Base-by-base conservation (phyloP, 2,329 filamentous ascomycete genomes). In the Furcasterigmium sp. region DNA sequence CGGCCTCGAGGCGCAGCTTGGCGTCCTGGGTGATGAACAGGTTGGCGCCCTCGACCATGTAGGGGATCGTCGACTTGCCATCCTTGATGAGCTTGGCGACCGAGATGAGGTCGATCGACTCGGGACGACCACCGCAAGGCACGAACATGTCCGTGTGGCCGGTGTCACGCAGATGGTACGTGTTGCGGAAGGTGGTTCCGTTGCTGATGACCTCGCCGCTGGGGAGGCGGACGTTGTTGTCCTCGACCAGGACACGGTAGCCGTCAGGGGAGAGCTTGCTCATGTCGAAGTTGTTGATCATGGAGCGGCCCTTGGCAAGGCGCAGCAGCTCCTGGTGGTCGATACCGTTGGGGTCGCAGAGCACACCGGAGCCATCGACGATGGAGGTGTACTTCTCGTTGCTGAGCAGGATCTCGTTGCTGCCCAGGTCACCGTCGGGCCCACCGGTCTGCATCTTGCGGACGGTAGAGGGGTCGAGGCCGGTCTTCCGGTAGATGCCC, bases 21-120 rank as follows among this genome's bases (percentile, higher is more conserved):
- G 91, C 91, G 57, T 98, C 93, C 67, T 98, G 93, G 1, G 93
- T 96, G 68, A 98, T 94, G 78, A 98, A 98, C 43, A 98, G 75
- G 64, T 97, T 98, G 65, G 93, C 93, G 42, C 93, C 93, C 69
- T 98, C 93, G 36, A 98, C 91, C 42, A 98, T 93, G 69, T 94
- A 98, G 1, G 91, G 91, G 47, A 98, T 85, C 10, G 78, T 80
- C 18, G 79, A 76, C 72, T 95, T 96, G 68, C 91, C 90, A 49
- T 95, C 82, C 60, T 85, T 82, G 65, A 98, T 97, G 49, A 98
- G 78, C 63, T 86, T 88, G 67, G 78, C 84, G 48, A 91, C 91
- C 8, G 85, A 88, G 44, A 87, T 85, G 46, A 97, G 80, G 62
- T 98, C 91, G 53, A 98, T 95, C 1, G 91, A 96, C 67, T 97